phyloP scores from a whole-genome alignment of 2,329 filamentous ascomycete genomes.

The Aspergillus carbonarius region DNA sequence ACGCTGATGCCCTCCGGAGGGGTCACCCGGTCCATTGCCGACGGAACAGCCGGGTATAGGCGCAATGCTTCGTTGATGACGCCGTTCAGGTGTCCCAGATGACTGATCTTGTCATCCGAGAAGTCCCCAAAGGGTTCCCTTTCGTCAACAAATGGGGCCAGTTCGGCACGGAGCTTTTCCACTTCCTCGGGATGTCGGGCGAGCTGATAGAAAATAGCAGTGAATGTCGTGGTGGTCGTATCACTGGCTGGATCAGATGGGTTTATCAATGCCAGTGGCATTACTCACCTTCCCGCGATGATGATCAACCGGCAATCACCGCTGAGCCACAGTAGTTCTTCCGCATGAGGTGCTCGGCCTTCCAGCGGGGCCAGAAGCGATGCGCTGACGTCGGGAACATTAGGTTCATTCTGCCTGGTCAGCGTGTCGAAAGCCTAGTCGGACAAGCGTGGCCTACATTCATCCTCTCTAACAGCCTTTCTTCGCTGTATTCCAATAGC shows the following conservation, averaged over 20 bases:
- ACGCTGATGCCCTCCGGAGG: slow-evolving; percentile 20
- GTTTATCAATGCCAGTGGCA: too few species aligned
- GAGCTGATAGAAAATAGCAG: slow-evolving; percentile 43
- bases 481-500: slow-evolving; percentile 8
- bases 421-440: background rate
- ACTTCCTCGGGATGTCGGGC: slow-evolving; percentile 28
- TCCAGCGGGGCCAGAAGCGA: slow-evolving; percentile 25
- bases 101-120: background rate
- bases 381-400: slow-evolving; percentile 26
- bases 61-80: slow-evolving; percentile 18
- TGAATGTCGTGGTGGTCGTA: slow-evolving; percentile 43
- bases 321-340: slow-evolving; percentile 25
- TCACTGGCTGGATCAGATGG: slow-evolving; percentile 29
- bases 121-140: background rate
- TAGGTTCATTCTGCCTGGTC: slow-evolving; percentile 8
- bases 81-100: slow-evolving; percentile 15
- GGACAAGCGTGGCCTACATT: background rate
- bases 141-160: slow-evolving; percentile 20
- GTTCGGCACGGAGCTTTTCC: slow-evolving; percentile 34
- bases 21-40: slow-evolving; percentile 10
- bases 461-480: slow-evolving; percentile 9
- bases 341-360: slow-evolving; percentile 12
- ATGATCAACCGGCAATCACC: slow-evolving; percentile 32
- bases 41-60: slow-evolving; percentile 13
- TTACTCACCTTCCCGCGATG: slow-evolving; percentile 25